These are phyloP conservation scores for Tilletia indica DNA, from an alignment of 1,284 basidiomycete genomes.

Conservation along the genomic window DNA sequence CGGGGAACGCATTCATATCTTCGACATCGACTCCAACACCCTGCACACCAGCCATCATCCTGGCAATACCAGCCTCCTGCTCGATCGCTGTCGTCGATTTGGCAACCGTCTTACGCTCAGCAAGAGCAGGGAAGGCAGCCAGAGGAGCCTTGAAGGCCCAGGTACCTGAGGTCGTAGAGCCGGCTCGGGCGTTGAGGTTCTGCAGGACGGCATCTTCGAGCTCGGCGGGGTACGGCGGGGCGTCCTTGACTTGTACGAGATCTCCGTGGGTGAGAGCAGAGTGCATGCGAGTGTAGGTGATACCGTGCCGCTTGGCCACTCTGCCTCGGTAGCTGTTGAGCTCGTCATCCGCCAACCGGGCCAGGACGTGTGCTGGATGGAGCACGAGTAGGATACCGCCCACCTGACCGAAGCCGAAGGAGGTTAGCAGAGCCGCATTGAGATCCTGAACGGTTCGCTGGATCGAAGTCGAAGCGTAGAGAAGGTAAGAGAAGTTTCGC, in stretches of 20 bases:
- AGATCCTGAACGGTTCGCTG: slow-evolving; percentile 48
- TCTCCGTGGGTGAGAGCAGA: slow-evolving; percentile 46
- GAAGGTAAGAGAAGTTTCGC: slow-evolving; percentile 81
- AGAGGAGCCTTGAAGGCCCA: slow-evolving; percentile 46
- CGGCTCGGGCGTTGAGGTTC: slow-evolving; percentile 80
- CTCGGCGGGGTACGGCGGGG: slow-evolving; percentile 83
- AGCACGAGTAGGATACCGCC: slow-evolving; percentile 86
- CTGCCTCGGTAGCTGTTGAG: slow-evolving; percentile 72
- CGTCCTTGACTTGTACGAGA: slow-evolving; percentile 86
- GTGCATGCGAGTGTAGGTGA: slow-evolving; percentile 51
- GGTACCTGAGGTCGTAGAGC: slow-evolving; percentile 38
- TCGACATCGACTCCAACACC: slow-evolving; percentile 71
- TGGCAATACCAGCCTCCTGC: slow-evolving; percentile 31
- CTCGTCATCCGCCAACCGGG: slow-evolving; percentile 69
- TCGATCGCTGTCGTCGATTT: slow-evolving; percentile 37
- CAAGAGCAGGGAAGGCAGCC: slow-evolving; percentile 36
- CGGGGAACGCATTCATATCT: slow-evolving; percentile 86
- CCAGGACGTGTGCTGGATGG: slow-evolving; percentile 88
- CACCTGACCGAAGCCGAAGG: slow-evolving; percentile 94
- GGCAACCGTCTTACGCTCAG: slow-evolving; percentile 27
- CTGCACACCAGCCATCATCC: slow-evolving; percentile 63
- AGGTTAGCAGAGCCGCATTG: slow-evolving; percentile 64
- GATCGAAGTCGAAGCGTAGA: slow-evolving; percentile 96
- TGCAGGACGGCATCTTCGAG: slow-evolving; percentile 83
- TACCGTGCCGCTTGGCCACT: slow-evolving; percentile 39